Percentiles rank a stretch among this genome's conserved stretches.
Conservation (phyloP, 2,329 filamentous ascomycete species). For the Teratosphaeria gauchensis region DNA sequence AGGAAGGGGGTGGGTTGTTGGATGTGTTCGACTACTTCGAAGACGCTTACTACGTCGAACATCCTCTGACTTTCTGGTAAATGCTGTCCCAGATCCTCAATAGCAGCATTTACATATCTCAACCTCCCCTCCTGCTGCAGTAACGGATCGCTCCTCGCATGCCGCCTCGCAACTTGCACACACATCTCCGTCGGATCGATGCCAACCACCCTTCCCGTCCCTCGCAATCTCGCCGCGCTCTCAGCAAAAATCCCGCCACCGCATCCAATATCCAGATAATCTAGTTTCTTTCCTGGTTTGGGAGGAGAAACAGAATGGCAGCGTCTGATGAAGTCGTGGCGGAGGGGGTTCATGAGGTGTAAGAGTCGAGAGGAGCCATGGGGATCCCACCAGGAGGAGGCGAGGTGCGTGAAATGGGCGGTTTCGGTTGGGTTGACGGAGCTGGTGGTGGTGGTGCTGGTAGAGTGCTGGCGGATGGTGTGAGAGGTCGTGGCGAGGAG, state of each 20-base stretch:
- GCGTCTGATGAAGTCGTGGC: constrained; percentile 77
- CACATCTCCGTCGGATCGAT: constrained; percentile 71
- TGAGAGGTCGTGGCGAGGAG: neutral
- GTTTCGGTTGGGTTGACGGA: constrained; percentile 85
- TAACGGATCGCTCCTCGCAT: constrained; percentile 64
- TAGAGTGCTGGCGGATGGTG: neutral
- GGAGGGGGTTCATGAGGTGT: constrained; percentile 95
- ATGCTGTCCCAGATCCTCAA: constrained; percentile 53
- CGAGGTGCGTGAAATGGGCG: constrained; percentile 87
- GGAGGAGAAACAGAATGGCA: constrained; percentile 49
- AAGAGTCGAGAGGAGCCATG: constrained; percentile 84
- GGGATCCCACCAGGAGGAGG: constrained; percentile 94
- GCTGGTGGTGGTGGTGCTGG: constrained; percentile 1
- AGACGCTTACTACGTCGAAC: constrained; percentile 76
- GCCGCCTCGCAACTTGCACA: constrained; percentile 62
- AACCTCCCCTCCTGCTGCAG: constrained; percentile 48
- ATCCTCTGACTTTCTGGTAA: constrained; percentile 13
- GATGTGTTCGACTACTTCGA: constrained; percentile 94
- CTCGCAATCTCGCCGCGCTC: constrained; percentile 59
- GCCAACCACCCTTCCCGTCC: constrained; percentile 52
- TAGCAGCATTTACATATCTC: constrained; percentile 62
- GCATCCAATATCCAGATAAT: constrained; percentile 86
- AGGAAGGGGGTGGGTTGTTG: constrained; percentile 66
- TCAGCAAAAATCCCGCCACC: constrained; percentile 96
- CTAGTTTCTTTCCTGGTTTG: constrained; percentile 35